Evolutionary conservation across 768 basidiomycete genomes (phyloP), one percentile per base, ranked within the genome.

Genomic region (Hericium alpestre): DNA sequence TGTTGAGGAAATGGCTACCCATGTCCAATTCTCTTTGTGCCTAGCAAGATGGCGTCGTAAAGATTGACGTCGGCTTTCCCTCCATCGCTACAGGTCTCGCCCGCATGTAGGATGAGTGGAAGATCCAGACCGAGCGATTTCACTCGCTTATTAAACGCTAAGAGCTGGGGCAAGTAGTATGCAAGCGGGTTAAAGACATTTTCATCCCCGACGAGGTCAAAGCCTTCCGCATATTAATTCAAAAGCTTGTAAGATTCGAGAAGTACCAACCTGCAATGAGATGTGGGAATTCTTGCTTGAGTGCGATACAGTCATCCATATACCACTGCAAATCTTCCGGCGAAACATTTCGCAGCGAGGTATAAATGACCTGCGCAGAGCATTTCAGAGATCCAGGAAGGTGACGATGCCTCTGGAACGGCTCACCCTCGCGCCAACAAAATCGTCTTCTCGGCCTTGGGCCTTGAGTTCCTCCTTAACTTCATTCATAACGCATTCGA

Each of bases 161-260:
- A 67, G 6, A 92, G 72, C 10, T 78, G 77, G 38, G 80, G 77
- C 27, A 82, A 66, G 65, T 89, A 90, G 63, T 86, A 70, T 23
- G 75, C 78, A 40, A 88, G 73, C 16, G 86, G 84, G 41, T 71
- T 74, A 22, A 79, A 62, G 6, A 69, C 70, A 64, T 89, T 82
- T 64, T 90, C 87, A 50, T 84, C 75, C 4, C 87, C 87, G n/a
- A 90, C 87, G 18, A 90, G 76, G 70, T 90, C 88, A 62, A 90
- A 91, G 2, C 86, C 87, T 86, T 56, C 3, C 11, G 12, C 6
- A 39, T 22, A 20, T 23, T 16, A 25, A 13, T 13, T 23, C 16
- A 16, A 10, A 11, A 32, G 8, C 20, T 13, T 15, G 16, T 20
- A 37, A 41, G 10, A 23, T 43, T 5, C 13, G 32, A 23, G 15